A percentile compares a stretch with the other conserved stretches of the same genome.
Conservation (phyloP, 2,329 filamentous ascomycete species). For the Venturia asperata region DNA sequence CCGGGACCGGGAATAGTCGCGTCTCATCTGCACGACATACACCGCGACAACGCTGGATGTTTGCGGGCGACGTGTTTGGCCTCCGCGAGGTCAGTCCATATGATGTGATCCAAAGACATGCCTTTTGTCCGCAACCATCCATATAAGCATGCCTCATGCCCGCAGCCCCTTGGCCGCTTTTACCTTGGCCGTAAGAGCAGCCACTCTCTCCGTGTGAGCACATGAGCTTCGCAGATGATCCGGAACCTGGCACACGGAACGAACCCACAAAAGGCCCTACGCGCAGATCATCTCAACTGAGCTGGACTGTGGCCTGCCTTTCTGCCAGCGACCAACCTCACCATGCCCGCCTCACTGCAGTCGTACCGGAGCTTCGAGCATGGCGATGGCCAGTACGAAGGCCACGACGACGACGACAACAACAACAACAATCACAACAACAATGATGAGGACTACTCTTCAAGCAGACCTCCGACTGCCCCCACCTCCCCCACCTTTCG, state of each 20-base stretch:
- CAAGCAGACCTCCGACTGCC: conserved; percentile 30
- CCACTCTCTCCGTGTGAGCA: not conserved
- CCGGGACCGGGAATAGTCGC: not conserved
- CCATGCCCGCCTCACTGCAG: conserved; percentile 4
- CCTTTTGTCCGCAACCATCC: not conserved
- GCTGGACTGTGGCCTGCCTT: not conserved
- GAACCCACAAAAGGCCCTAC: not conserved
- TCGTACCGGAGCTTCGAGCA: conserved; percentile 17
- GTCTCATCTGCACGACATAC: too few species aligned
- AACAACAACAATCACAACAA: conserved; percentile 26
- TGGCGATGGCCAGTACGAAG: conserved; percentile 2
- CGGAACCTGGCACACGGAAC: not conserved
- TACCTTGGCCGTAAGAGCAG: not conserved
- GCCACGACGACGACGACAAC: conserved; percentile 28
- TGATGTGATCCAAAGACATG: not conserved
- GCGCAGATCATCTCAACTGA: not conserved
- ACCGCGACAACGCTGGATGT: not conserved
- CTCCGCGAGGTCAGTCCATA: not conserved
- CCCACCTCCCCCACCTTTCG: conserved; percentile 21
- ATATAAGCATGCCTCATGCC: not conserved
- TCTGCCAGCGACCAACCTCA: not conserved
- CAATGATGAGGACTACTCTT: conserved; percentile 26
- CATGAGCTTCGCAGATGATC: not conserved
- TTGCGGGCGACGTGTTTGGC: not conserved
- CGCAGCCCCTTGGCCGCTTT: not conserved